phyloP scores from a whole-genome alignment of 495 filamentous ascomycete genomes.

The Tuber indicum region DNA sequence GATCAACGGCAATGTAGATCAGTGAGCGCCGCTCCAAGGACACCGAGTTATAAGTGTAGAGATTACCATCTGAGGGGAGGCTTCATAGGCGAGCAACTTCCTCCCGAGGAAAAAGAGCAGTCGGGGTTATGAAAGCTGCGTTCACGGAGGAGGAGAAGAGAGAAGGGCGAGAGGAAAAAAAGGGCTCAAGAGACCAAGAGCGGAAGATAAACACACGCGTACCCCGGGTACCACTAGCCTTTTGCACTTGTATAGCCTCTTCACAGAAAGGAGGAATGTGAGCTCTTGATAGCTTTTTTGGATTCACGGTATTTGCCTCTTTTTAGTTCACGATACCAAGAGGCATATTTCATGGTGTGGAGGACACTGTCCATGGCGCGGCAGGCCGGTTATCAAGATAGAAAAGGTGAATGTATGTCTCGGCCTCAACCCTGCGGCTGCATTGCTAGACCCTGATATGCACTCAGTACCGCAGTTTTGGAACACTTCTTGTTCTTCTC shows the following conservation, averaged over 20 bases:
- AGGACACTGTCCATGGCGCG: not conserved
- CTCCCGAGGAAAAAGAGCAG: not conserved
- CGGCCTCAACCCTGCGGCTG: not conserved
- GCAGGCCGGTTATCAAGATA: not conserved
- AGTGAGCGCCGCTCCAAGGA: not conserved
- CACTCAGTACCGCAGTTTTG: not conserved
- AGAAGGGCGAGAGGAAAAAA: not conserved
- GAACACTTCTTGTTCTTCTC: not conserved
- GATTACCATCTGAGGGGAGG: not conserved
- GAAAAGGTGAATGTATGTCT: not conserved
- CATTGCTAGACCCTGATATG: not conserved
- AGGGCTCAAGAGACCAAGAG: not conserved
- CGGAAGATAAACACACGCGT: not conserved
- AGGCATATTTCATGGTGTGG: not conserved
- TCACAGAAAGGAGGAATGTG: not conserved
- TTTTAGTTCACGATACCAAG: slow-evolving; percentile 6
- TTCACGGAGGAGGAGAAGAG: not conserved
- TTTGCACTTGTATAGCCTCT: not conserved
- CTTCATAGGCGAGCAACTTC: not conserved
- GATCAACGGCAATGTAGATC: not conserved
- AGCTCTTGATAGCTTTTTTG: not conserved
- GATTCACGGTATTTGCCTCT: not conserved
- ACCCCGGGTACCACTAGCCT: not conserved
- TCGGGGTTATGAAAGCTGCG: not conserved
- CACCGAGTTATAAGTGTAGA: not conserved